These are phyloP conservation scores for Hypoxylon sp. DNA, from an alignment of 2,329 filamentous ascomycete species.

Conservation along the genomic window DNA sequence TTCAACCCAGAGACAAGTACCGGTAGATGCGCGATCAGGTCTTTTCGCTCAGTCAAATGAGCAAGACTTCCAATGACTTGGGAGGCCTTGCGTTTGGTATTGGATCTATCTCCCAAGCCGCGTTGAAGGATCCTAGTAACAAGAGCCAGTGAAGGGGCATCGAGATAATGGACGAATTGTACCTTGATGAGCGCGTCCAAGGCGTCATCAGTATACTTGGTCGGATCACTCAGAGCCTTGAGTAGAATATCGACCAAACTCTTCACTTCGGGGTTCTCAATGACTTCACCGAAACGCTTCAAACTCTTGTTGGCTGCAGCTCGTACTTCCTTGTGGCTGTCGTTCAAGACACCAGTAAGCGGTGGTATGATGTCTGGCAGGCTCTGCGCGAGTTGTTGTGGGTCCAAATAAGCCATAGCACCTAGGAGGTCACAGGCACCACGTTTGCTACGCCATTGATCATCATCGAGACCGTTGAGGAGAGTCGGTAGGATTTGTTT, in stretches of 20 bases:
- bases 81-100: slow-evolving; percentile 94
- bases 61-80: slow-evolving; percentile 98
- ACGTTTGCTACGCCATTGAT: slow-evolving; percentile 98
- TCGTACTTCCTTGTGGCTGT: slow-evolving; percentile 98
- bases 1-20: slow-evolving; percentile 93
- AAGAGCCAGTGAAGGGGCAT: slow-evolving; percentile 93
- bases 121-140: slow-evolving; percentile 96
- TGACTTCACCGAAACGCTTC: slow-evolving; percentile 98
- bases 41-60: slow-evolving; percentile 96
- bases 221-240: slow-evolving; percentile 96
- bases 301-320: slow-evolving; percentile 93
- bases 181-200: slow-evolving; percentile 96
- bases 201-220: slow-evolving; percentile 95
- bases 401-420: slow-evolving; percentile 98
- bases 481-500: slow-evolving; percentile 94
- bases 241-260: slow-evolving; percentile 89
- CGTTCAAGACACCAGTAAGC: slow-evolving; percentile 91
- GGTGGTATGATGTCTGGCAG: slow-evolving; percentile 97
- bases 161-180: slow-evolving; percentile 98
- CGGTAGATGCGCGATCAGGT: slow-evolving; percentile 90
- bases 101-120: slow-evolving; percentile 89
- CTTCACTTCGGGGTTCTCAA: slow-evolving; percentile 98
- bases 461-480: slow-evolving; percentile 91
- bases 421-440: slow-evolving; percentile 96
- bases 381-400: slow-evolving; percentile 91